These are phyloP conservation scores for Candida manassasensis DNA, from an alignment of 805 yeast genomes.

Conservation along the genomic window DNA sequence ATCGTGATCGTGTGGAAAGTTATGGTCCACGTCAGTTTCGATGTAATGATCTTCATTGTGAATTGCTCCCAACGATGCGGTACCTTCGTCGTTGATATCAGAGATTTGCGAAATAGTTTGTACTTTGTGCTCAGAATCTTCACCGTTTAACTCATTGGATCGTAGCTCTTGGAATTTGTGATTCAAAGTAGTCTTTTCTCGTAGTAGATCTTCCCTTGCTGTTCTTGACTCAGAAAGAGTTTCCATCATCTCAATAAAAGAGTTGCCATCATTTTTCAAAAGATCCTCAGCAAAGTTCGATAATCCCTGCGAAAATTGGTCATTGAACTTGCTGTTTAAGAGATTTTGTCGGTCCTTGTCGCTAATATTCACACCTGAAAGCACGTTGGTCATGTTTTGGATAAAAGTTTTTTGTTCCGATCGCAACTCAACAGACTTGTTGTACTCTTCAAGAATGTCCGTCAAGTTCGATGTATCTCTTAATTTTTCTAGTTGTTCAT, in stretches of 20 bases:
- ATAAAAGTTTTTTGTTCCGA: conserved; percentile 19
- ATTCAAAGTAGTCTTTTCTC: conserved; percentile 9
- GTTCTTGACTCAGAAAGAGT: conserved; percentile 53
- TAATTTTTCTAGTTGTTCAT: conserved; percentile 17
- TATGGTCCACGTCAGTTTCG: conserved; percentile 20
- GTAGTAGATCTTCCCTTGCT: conserved; percentile 23
- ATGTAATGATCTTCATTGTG: conserved; percentile 14
- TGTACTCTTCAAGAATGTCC: conserved; percentile 22
- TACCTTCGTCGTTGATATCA: too few relatives aligned
- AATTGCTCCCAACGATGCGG: conserved; percentile 13
- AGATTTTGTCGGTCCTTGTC: conserved; percentile 6
- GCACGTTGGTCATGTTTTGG: conserved; percentile 19
- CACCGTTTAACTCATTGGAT: neutral
- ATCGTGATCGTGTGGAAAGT: conserved; percentile 29
- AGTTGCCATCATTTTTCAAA: conserved; percentile 70
- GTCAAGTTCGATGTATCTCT: conserved; percentile 16
- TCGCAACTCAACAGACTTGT: conserved; percentile 22
- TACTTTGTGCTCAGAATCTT: conserved; percentile 23
- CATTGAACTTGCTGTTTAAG: conserved; percentile 11
- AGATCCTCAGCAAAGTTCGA: conserved; percentile 68
- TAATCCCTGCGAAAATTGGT: conserved; percentile 21
- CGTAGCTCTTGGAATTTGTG: conserved; percentile 3
- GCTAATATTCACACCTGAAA: conserved; percentile 8
- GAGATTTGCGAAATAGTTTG: too few relatives aligned
- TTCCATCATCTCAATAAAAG: conserved; percentile 77